Base-by-base conservation (phyloP, 495 filamentous ascomycete species). In the Cercophora samala region DNA sequence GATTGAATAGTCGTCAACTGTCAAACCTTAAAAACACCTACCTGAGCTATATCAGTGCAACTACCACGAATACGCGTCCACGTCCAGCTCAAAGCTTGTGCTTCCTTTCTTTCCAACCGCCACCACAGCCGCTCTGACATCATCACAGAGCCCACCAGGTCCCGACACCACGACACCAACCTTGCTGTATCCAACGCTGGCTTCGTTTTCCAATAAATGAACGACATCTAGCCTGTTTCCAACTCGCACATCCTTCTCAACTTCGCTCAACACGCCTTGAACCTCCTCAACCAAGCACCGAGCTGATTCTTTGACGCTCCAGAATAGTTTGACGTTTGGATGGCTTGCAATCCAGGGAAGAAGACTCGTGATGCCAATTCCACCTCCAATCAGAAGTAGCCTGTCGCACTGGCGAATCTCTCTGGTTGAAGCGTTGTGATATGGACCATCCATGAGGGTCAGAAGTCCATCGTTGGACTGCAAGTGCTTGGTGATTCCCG, bases 321-420 rank as follows among this genome's bases (percentile, higher is more conserved):
- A 81, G 21, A 15, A 62, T 11, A 83, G 63, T 64, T 80, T 81
- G 19, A 74, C 70, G 58, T 81, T 81, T 11, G 22, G 62, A 46
- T 81, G 78, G 59, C 59, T 42, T 26, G n/a, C 1, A 21, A 72
- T 32, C 32, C 62, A 77, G 1, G 76, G 69, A 5, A 80, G 59
- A 1, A 79, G 4, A 19, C 74, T 72, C 0, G 80, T 82, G 64
- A 83, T 78, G 25, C 81, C 81, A 54, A 83, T 78, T 13, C 79
- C 81, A 32, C 81, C 81, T 2, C 66, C 74, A 58, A 83, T 76
- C 17, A 81, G 71, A 17, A 82, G 42, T 25, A 83, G 61, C 29
- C 66, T 76, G 62, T 76, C 73, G 64, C 69, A 71, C 15, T 62
- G 64, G 4, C 68, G 67, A 25, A 73, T 25, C 4, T 53, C 58